These are phyloP conservation scores for Fusarium austroafricanum DNA, from an alignment of 2,329 filamentous ascomycete genomes.

Conservation along the genomic window DNA sequence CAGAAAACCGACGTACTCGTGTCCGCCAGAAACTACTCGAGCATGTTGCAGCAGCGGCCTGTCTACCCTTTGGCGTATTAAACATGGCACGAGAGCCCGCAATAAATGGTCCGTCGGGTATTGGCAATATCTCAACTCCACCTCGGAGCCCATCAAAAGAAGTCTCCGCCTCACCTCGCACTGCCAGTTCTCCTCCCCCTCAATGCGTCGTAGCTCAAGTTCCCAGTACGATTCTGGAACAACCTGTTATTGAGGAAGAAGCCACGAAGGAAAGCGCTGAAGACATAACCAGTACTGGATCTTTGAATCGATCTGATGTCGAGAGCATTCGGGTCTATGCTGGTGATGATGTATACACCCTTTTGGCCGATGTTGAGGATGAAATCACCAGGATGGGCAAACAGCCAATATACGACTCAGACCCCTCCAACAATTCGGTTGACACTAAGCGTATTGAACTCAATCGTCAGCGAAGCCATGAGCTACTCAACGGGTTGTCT, in stretches of 20 bases:
- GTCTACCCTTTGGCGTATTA: conserved; percentile 54
- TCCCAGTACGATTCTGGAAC: conserved; percentile 67
- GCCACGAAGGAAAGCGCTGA: conserved; percentile 43
- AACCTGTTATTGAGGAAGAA: conserved; percentile 60
- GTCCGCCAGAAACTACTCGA: conserved; percentile 84
- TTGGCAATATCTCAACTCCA: conserved; percentile 64
- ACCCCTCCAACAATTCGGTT: conserved; percentile 12
- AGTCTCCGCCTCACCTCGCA: conserved; percentile 48
- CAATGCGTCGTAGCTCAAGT: conserved; percentile 65
- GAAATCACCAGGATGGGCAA: conserved; percentile 54
- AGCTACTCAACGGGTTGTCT: conserved; percentile 57
- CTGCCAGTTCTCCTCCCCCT: conserved; percentile 59
- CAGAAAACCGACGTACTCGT: conserved; percentile 79
- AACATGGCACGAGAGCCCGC: conserved; percentile 54
- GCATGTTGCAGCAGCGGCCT: conserved; percentile 79
- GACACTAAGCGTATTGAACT: conserved; percentile 53
- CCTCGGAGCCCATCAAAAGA: conserved; percentile 69
- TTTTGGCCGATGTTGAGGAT: conserved; percentile 73
- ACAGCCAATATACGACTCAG: conserved; percentile 21
- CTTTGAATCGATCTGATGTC: conserved; percentile 56
- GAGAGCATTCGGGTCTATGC: conserved; percentile 77
- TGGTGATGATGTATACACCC: conserved; percentile 73
- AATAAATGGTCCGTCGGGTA: conserved; percentile 53
- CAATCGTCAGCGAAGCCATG: conserved; percentile 64
- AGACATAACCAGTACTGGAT: conserved; percentile 38